Evolutionary conservation across 2,329 filamentous ascomycete genomes (phyloP).

Genomic region (Akanthomyces uredinophilus): DNA sequence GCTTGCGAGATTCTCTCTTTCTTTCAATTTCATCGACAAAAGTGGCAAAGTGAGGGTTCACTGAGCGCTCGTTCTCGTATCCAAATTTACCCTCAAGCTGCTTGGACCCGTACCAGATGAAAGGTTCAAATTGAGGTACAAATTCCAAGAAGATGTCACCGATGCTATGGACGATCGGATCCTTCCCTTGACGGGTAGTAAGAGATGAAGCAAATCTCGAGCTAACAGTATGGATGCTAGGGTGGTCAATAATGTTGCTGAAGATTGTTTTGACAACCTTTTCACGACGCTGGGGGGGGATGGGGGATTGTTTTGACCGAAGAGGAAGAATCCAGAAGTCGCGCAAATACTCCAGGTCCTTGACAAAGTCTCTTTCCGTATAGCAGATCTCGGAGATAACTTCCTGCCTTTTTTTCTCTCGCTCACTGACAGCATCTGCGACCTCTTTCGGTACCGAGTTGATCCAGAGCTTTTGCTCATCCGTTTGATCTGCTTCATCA

Average conservation of each 20-base stretch:
- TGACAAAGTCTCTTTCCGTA: constrained; percentile 97
- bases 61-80: constrained; percentile 90
- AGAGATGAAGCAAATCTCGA: constrained; percentile 81
- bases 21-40: constrained; percentile 97
- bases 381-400: constrained; percentile 99
- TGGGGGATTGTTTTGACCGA: constrained; percentile 75
- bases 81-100: constrained; percentile 97
- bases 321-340: constrained; percentile 98
- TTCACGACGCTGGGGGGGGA: constrained; percentile 81
- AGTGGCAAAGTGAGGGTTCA: constrained; percentile 77
- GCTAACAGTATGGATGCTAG: constrained; percentile 82
- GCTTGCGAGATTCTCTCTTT: constrained; percentile 90
- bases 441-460: constrained; percentile 96
- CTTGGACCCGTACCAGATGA: constrained; percentile 93
- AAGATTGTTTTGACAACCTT: constrained; percentile 93
- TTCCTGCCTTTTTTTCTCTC: constrained; percentile 95
- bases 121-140: constrained; percentile 88
- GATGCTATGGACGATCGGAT: constrained; percentile 80
- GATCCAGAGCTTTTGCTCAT: constrained; percentile 98
- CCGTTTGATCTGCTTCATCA: constrained; percentile 75
- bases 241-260: constrained; percentile 82
- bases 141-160: constrained; percentile 93
- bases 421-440: constrained; percentile 81
- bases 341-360: constrained; percentile 92
- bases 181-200: constrained; percentile 84